These are phyloP conservation scores for Annulohypoxylon bovei DNA, from an alignment of 495 filamentous ascomycete species.

Conservation along the genomic window DNA sequence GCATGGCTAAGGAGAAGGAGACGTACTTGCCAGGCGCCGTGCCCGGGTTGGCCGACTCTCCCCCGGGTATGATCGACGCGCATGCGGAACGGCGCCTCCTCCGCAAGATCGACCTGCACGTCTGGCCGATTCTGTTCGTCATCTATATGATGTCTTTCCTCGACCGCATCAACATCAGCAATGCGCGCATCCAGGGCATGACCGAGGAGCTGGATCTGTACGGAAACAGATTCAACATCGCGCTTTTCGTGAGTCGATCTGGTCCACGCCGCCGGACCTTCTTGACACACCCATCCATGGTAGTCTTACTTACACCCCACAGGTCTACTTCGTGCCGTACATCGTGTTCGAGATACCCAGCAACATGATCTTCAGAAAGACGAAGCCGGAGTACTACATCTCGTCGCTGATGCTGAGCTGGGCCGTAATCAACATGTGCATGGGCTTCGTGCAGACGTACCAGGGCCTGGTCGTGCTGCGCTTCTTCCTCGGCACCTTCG, in stretches of 20 bases:
- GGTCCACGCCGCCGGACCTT: neutral
- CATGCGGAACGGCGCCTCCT: slow-evolving; percentile 45
- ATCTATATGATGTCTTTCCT: slow-evolving; percentile 58
- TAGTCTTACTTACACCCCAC: neutral
- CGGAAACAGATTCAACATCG: slow-evolving; percentile 67
- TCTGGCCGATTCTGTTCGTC: slow-evolving; percentile 55
- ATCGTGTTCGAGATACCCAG: slow-evolving; percentile 69
- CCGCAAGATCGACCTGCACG: slow-evolving; percentile 50
- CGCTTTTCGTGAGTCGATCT: slow-evolving; percentile 59
- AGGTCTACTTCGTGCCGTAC: slow-evolving; percentile 70
- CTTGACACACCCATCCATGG: neutral
- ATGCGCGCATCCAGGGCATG: slow-evolving; percentile 70
- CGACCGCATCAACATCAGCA: slow-evolving; percentile 69
- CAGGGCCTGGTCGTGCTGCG: slow-evolving; percentile 64
- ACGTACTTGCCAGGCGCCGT: neutral
- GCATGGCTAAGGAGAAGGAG: slow-evolving; percentile 19
- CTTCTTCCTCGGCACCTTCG: slow-evolving; percentile 67
- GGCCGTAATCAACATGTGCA: slow-evolving; percentile 64
- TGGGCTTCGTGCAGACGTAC: slow-evolving; percentile 61
- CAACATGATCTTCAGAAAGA: slow-evolving; percentile 63
- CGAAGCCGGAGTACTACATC: slow-evolving; percentile 64
- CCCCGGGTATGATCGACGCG: slow-evolving; percentile 27
- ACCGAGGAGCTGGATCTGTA: slow-evolving; percentile 66
- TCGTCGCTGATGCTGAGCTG: slow-evolving; percentile 64
- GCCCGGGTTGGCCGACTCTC: neutral